Base-by-base conservation (phyloP, 164 flowering plant species). In the Stephania cephalantha region DNA sequence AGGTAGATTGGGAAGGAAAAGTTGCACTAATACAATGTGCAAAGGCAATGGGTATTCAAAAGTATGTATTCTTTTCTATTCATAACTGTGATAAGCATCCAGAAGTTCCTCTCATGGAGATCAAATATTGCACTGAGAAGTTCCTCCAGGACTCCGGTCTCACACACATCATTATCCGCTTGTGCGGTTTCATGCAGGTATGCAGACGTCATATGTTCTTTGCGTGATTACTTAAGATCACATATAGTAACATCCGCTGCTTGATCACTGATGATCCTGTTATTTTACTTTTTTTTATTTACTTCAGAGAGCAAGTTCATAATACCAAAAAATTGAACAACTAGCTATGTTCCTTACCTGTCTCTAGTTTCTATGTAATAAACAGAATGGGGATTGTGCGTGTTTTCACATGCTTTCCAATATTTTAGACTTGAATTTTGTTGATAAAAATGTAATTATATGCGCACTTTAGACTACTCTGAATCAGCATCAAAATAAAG, bases 1-100 rank as follows among this genome's bases (percentile, higher is more conserved):
- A 93, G 99, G 99, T 95, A 87, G 99, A 95, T 76, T 95, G 99
- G 99, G 98, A 95, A 92, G 99, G 99, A 73, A 92, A 95, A 83
- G 97, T 95, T 87, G 98, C 99, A 77, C 91, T 95, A 7, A 90
- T 95, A 87, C 99, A 95, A 83, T 93, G 97, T 85, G 99, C 99
- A 75, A 93, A 93, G 83, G 98, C 98, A 75, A 93, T 95, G 99
- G 99, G 99, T 61, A 90, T 95, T 45, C 99, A 93, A 79, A 95
- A 93, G 75, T 93, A 74, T 79, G 89, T 95, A 7, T 95, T 95
- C 86, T 95, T 77, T 81, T 93, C 99, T 69, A 95, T 95, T 74
- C 99, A 95, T 84, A 93, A 95, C 78, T 95, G 99, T 69, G 98
- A 95, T 84, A 90, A 90, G 80, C 98, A 95, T 86, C 97, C 99